Base-by-base conservation (phyloP, 2,329 filamentous ascomycete genomes). In the Didymella pinodella region DNA sequence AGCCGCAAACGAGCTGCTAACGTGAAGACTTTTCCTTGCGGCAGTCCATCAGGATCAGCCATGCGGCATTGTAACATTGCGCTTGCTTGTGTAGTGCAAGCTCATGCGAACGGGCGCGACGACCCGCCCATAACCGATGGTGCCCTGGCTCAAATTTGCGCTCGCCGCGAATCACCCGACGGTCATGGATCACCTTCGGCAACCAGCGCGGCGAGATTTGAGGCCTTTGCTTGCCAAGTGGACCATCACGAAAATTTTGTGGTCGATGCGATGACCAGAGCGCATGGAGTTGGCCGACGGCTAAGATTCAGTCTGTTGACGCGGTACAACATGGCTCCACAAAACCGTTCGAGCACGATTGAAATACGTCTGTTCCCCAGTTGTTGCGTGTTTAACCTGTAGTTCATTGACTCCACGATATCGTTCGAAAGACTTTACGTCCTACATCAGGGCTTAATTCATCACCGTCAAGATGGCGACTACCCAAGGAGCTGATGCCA, bases 171-270 rank as follows among this genome's bases (percentile, higher is more conserved):
- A 59, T 65, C 67, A 65, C 47, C 58, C 66, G 61, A 65, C 53
- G 46, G 40, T 64, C 60, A 66, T 63, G 65, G 62, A 62, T 53
- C 64, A 63, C 50, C 51, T 20, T 58, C 59, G 54, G 63, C 59
- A 59, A 60, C 65, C 48, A 50, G 59, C 62, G 57, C 64, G 53
- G 57, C 62, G 56, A 65, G 59, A 49, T 55, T 38, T 60, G 50
- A 56, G 47, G 34, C 40, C 53, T 57, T 59, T 65, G 55, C 62
- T 62, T 64, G 60, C 62, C 36, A 55, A 64, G 67, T 76, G 72
- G 73, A 69, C 72, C 66, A 65, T 49, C 54, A 68, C 69, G 70
- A 74, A 73, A 74, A 69, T 70, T 74, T 68, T 60, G 58, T 65
- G 63, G 61, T 65, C 63, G 53, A 66, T 59, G 54, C 48, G 59